These are phyloP conservation scores for Posidonia australis DNA, from an alignment of 106 monocot species.

Conservation along the genomic window DNA sequence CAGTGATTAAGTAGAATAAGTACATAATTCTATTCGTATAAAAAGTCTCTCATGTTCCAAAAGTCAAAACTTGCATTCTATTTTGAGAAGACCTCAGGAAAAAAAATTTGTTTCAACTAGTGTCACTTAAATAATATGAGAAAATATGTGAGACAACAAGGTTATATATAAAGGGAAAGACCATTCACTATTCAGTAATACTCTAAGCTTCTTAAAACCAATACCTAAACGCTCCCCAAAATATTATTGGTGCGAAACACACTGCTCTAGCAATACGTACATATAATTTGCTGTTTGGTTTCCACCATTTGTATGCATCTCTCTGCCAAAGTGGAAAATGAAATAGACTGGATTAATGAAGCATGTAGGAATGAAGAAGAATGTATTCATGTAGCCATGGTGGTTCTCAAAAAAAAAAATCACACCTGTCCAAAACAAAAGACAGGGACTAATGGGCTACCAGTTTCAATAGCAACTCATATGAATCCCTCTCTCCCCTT, in stretches of 20 bases:
- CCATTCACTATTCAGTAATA: neutral
- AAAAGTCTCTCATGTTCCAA: too few relatives aligned
- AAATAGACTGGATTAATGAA: neutral
- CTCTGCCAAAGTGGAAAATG: constrained; percentile 4
- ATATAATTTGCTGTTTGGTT: constrained; percentile 12
- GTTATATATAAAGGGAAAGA: neutral
- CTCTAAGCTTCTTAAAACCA: neutral
- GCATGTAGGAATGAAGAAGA: neutral
- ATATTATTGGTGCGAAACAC: constrained; percentile 15
- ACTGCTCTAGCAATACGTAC: constrained; percentile 6
- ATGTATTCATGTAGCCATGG: neutral
- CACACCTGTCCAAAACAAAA: constrained; percentile 29
- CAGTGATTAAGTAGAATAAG: too few relatives aligned
- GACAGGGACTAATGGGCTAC: constrained; percentile 21
- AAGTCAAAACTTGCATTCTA: too few relatives aligned
- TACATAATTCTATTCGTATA: too few relatives aligned
- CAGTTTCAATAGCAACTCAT: constrained; percentile 22
- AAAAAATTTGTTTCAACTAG: too few relatives aligned
- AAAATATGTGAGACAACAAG: neutral
- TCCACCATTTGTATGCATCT: constrained; percentile 18
- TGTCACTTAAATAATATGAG: too few relatives aligned
- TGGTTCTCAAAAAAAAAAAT: neutral
- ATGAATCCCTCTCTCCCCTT: constrained; percentile 21
- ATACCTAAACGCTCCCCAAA: constrained; percentile 21
- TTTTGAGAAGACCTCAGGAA: neutral